phyloP scores from a whole-genome alignment of 129 eudicot genomes.

The Ambrosia trifida region DNA sequence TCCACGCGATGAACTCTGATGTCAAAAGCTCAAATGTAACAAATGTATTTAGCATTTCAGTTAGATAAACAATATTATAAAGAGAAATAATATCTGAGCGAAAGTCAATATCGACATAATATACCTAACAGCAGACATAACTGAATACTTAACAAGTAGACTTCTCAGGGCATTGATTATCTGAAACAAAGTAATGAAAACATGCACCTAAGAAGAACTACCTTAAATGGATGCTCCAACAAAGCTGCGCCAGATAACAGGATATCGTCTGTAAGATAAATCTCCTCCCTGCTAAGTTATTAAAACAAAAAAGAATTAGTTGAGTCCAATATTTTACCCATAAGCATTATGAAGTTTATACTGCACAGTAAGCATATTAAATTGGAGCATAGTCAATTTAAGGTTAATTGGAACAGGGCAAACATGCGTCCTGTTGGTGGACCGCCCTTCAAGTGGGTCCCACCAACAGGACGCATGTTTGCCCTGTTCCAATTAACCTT shows the following conservation, averaged over 20 bases:
- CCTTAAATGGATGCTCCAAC: slow-evolving; percentile 79
- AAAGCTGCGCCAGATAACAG: slow-evolving; percentile 70
- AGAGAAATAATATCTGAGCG: slow-evolving; percentile 2
- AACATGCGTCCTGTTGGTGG: no score
- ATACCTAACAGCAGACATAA: neutral
- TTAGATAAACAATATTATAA: neutral
- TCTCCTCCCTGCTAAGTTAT: slow-evolving; percentile 48
- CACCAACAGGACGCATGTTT: no score
- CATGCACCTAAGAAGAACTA: slow-evolving; percentile 25
- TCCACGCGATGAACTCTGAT: slow-evolving; percentile 29
- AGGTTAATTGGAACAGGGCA: slow-evolving; percentile 24
- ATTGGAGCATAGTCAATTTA: slow-evolving; percentile 10
- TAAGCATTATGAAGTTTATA: slow-evolving; percentile 1
- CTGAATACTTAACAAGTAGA: neutral
- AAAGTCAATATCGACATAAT: slow-evolving; percentile 4
- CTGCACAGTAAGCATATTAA: neutral
- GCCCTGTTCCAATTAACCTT: no score
- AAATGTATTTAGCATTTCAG: slow-evolving; percentile 10
- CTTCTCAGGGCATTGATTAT: slow-evolving; percentile 7
- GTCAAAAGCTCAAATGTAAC: slow-evolving; percentile 14
- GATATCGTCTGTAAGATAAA: slow-evolving; percentile 30
- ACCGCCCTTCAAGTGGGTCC: no score
- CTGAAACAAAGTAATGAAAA: slow-evolving; percentile 8
- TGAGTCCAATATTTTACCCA: slow-evolving; percentile 21
- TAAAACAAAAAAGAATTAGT: slow-evolving; percentile 24